Evolutionary conservation across 2,329 filamentous ascomycete genomes (phyloP), one percentile per base, ranked within the genome.

Genomic region (Daldinia sp.): DNA sequence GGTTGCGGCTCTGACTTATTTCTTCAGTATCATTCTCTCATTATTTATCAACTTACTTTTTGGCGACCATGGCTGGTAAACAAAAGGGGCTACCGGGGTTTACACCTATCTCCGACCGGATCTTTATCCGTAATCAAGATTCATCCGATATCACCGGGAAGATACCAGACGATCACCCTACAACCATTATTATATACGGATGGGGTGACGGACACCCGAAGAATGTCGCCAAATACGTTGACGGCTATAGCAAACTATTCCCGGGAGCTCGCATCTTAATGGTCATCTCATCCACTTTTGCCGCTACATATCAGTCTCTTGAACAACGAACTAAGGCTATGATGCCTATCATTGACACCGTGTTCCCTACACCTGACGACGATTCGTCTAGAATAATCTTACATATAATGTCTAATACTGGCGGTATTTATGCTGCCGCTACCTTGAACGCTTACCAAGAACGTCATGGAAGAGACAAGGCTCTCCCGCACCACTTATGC

Each of bases 331-430:
- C 82, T 5, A 71, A 78, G 4, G 78, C 79, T 66, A 84, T 89
- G 81, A 72, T 80, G 41, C 83, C 82, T 10, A 77, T 86, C 39
- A 69, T 86, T 37, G 77, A 84, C 53, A 78, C 78, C 35, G 74
- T 81, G 18, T 82, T 81, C 55, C 76, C 74, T 13, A 64, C 54
- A 35, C 42, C 61, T 26, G 58, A 74, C 6, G 66, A 77, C 20
- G 58, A 50, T 15, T 68, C 65, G 3, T 74, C 76, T 54, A 78
- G 81, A 2, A 77, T 89, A 12, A 77, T 88, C 18, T 74, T 86
- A 1, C 87, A 89, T 62, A 78, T 80, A 70, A 87, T 89, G 82
- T 89, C 86, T 67, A 89, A 88, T 75, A 88, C 86, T 0, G 87
- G 87, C 13, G 85, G 82, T 15, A 86, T 87, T 63, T 86, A 84